Conservation (phyloP, 805 yeast genomes). For the Candida awuae region DNA sequence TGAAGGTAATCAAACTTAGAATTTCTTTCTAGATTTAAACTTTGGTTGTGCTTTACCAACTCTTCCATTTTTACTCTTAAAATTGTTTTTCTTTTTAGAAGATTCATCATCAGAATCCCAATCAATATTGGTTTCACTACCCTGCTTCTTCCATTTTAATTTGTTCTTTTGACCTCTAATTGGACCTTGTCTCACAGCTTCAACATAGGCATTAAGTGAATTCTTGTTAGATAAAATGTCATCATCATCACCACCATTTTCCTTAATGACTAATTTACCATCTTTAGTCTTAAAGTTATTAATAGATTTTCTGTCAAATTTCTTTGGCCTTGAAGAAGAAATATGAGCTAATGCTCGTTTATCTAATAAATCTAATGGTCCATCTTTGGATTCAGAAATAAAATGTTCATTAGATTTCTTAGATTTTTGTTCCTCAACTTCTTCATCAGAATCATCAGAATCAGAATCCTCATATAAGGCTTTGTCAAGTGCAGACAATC, state of each 20-base stretch:
- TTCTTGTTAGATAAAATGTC: constrained; percentile 34
- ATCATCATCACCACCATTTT: constrained; percentile 41
- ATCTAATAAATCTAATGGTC: constrained; percentile 84
- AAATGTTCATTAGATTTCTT: constrained; percentile 40
- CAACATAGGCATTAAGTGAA: constrained; percentile 87
- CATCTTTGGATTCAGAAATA: constrained; percentile 64
- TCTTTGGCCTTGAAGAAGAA: constrained; percentile 78
- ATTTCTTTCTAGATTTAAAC: constrained; percentile 53
- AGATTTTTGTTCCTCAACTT: constrained; percentile 26
- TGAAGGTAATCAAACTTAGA: too few species aligned
- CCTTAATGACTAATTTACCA: constrained; percentile 65
- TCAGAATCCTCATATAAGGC: constrained; percentile 76
- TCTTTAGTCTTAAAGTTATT: constrained; percentile 43
- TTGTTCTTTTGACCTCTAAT: constrained; percentile 88
- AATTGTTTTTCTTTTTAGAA: constrained; percentile 6
- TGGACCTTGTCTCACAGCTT: constrained; percentile 90
- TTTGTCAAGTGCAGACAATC: constrained; percentile 84
- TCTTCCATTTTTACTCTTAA: constrained; percentile 15
- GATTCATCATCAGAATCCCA: constrained; percentile 30
- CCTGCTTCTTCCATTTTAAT: constrained; percentile 62
- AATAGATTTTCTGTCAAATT: constrained; percentile 36
- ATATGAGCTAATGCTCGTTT: constrained; percentile 78
- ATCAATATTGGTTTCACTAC: constrained; percentile 47
- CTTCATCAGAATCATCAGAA: constrained; percentile 46
- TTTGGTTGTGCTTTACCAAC: constrained; percentile 34